Conservation (phyloP, 345 rosid species). For the Microthlaspi erraticum region DNA sequence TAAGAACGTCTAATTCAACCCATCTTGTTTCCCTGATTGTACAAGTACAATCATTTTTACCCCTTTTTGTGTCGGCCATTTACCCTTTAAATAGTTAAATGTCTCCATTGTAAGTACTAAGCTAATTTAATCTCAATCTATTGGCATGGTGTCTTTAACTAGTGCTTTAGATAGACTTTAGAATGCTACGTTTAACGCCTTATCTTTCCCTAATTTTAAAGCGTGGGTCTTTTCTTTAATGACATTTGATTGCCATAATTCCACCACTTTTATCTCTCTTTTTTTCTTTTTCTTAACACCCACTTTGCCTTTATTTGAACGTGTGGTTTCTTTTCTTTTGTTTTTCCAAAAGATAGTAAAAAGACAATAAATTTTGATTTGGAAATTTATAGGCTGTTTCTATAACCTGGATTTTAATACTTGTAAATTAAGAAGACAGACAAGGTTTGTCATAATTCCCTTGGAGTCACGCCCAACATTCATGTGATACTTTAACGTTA, state of each 20-base stretch:
- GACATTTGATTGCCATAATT: slow-evolving; percentile 39
- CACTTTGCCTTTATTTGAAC: slow-evolving; percentile 28
- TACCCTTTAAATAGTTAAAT: no score
- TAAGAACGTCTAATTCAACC: no score
- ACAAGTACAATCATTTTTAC: no score
- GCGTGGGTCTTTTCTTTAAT: slow-evolving; percentile 30
- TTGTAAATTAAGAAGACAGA: background rate
- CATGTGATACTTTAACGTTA: slow-evolving; percentile 1
- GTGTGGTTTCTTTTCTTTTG: slow-evolving; percentile 16
- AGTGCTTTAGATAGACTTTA: slow-evolving; percentile 13
- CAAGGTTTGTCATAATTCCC: slow-evolving; percentile 16
- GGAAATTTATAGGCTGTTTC: background rate
- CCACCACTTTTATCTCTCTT: slow-evolving; percentile 17
- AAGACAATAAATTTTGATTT: background rate
- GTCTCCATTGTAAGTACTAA: background rate
- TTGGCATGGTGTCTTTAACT: slow-evolving; percentile 19
- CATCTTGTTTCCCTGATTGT: no score
- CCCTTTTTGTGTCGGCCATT: no score
- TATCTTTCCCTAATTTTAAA: slow-evolving; percentile 35
- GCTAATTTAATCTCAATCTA: slow-evolving; percentile 15
- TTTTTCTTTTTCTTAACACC: slow-evolving; percentile 6
- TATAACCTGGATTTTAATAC: background rate
- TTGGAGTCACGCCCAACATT: slow-evolving; percentile 26
- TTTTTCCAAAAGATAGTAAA: background rate
- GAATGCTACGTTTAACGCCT: slow-evolving; percentile 10